Evolutionary conservation across 345 rosid species (phyloP).

Genomic region (Moricandia arvensis): DNA sequence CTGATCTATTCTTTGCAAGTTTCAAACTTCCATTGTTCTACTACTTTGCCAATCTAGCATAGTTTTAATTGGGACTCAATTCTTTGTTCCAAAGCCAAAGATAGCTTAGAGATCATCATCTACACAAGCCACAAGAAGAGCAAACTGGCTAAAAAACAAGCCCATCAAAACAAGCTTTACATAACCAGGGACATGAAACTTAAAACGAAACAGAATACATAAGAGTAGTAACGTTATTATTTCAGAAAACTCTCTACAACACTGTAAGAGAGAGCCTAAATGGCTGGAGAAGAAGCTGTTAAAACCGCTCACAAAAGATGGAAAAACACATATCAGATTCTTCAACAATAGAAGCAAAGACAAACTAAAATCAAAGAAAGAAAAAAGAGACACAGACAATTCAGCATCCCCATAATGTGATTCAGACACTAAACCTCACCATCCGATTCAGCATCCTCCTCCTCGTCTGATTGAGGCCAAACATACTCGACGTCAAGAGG

Average conservation of each 20-base stretch:
- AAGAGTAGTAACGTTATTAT: background rate
- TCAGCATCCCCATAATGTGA: background rate
- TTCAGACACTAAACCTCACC: constrained; percentile 46
- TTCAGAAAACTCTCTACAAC: constrained; percentile 9
- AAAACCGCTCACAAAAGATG: constrained; percentile 14
- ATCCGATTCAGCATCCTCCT: constrained; percentile 50
- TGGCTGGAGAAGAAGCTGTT: constrained; percentile 20
- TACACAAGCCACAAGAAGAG: too few species aligned
- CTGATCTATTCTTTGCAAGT: too few species aligned
- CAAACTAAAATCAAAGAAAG: background rate
- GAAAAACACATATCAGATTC: constrained; percentile 1
- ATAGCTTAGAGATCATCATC: too few species aligned
- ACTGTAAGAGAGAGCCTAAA: background rate
- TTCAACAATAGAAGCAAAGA: background rate
- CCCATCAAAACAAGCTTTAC: background rate
- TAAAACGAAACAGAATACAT: background rate
- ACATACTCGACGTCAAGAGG: constrained; percentile 40
- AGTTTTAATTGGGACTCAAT: too few species aligned
- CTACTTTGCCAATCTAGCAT: too few species aligned
- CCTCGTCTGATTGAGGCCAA: constrained; percentile 49
- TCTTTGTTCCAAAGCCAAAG: too few species aligned
- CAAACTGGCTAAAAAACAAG: background rate
- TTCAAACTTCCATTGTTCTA: too few species aligned
- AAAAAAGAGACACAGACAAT: background rate
- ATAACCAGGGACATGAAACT: background rate